Base-by-base conservation (phyloP, 2,329 filamentous ascomycete genomes). In the Aciculosporium take region DNA sequence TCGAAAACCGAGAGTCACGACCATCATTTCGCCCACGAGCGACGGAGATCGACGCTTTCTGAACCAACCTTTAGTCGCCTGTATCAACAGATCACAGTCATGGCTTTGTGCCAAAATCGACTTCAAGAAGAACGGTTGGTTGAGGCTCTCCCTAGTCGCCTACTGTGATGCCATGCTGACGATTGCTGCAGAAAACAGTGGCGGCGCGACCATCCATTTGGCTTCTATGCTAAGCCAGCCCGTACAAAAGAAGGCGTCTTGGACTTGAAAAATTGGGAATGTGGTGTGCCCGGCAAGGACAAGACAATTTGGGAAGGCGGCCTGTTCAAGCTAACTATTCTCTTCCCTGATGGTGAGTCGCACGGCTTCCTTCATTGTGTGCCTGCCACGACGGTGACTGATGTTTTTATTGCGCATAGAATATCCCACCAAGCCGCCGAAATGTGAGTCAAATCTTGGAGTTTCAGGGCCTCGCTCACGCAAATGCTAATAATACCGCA, bases 271-370 rank as follows among this genome's bases (percentile, higher is more conserved):
- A 76, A 79, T 49, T 98, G 91, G 91, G 88, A 96, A 54, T 96
- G 91, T 56, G 88, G 88, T 33, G 84, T 98, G 33, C 91, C 91
- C 3, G 91, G 93, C 55, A 95, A 94, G 60, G 81, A 94, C 46
- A 91, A 93, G 68, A 98, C 93, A 0, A 79, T 96, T 18, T 98
- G 91, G 91, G 88, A 94, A 56, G 88, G 88, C n/a, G 91, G 91
- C 2, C 67, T 95, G 9, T 96, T 96, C 69, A 98, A 96, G 68
- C 68, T 98, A 45, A 86, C 83, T 44, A 82, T 98, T 53, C 78
- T 74, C 9, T 98, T 98, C 53, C 91, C 93, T 0, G 91, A 98
- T 55, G 88, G 87, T 91, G 64, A 61, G 78, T 64, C 38, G 47
- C 36, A 29, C 27, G 29, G 20, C 5, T n/a, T n/a, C 39, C 49